Conservation (phyloP, 768 basidiomycete species). For the Baorangia bicolor region DNA sequence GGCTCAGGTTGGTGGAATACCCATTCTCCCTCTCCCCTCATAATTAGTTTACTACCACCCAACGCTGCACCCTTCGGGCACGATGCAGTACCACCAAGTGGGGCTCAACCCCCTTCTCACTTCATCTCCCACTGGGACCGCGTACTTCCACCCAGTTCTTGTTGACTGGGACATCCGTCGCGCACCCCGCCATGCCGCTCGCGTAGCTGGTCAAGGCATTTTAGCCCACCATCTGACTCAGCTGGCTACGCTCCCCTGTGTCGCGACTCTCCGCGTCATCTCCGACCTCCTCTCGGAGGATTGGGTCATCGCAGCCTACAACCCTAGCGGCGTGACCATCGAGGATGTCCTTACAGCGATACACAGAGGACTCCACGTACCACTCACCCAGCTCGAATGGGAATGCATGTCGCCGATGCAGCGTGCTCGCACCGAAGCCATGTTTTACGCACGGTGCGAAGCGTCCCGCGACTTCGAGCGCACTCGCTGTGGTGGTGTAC, state of each 20-base stretch:
- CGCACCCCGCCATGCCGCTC: conserved; percentile 32
- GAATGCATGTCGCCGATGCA: conserved; percentile 41
- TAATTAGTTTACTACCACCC: not conserved
- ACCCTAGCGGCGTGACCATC: conserved; percentile 48
- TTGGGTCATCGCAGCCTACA: conserved; percentile 44
- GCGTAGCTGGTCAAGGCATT: conserved; percentile 6
- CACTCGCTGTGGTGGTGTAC: conserved; percentile 41
- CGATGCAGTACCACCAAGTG: conserved; percentile 17
- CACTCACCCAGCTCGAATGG: conserved; percentile 45
- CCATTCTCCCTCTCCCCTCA: not conserved
- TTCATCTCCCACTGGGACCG: conserved; percentile 10
- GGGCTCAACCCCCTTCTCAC: conserved; percentile 20
- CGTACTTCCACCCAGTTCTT: conserved; percentile 12
- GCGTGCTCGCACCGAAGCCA: conserved; percentile 38
- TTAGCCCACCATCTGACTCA: conserved; percentile 34
- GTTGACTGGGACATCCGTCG: conserved; percentile 53
- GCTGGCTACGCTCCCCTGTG: conserved; percentile 44
- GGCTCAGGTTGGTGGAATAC: not conserved
- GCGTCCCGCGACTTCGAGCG: conserved; percentile 35
- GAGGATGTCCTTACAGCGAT: conserved; percentile 52
- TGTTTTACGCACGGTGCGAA: conserved; percentile 48
- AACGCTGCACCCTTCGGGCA: conserved; percentile 2
- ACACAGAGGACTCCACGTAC: conserved; percentile 37
- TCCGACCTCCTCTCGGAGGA: conserved; percentile 47
- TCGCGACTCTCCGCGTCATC: conserved; percentile 37